Evolutionary conservation across 1,139 yeast genomes (phyloP), one percentile per base, ranked within the genome.

Genomic region (Candida glucosophila): DNA sequence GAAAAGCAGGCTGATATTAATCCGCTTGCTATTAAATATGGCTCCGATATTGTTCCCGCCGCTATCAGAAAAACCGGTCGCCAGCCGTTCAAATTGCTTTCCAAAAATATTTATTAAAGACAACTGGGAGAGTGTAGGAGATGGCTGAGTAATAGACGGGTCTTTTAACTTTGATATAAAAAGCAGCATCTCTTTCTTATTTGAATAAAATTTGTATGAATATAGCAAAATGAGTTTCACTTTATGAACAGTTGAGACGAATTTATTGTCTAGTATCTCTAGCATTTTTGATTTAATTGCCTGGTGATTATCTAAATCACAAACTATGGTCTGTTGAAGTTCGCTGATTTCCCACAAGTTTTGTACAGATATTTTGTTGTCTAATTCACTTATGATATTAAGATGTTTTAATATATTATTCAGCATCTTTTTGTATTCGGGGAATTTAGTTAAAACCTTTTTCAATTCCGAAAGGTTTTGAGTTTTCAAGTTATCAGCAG

Each of bases 361-460:
- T 29, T 67, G 65, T 12, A 49, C 40, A 13, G 70, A 67, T 23
- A 83, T 70, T 30, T 77, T 78, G 29, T 72, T 68, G 40, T 88
- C 93, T 25, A 90, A 66, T 43, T 88, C 97, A 19, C 90, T 73
- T 5, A 90, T 86, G 18, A 90, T 64, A 12, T 93, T 75, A 64
- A 92, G 85, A 52, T 92, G 98, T 44, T 90, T 90, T 22, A 93
- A 72, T n/a, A 92, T 86, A 45, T 86, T 90, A 21, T 86, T 77
- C 8, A 93, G 80, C 24, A 88, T 63, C 45, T 82, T 82, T 36
- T 86, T 77, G 47, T 81, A 88, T 47, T 90, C 97, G 1, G 98
- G 99, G 43, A 81, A 86, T 39, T 83, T 85, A 34, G 90, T 94
- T 31, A 90, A 76, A 43, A 88, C 82, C 39, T 77, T 74, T 49